phyloP scores from a whole-genome alignment of 371 early-diverging fungal species.

The Mortierella sp. region DNA sequence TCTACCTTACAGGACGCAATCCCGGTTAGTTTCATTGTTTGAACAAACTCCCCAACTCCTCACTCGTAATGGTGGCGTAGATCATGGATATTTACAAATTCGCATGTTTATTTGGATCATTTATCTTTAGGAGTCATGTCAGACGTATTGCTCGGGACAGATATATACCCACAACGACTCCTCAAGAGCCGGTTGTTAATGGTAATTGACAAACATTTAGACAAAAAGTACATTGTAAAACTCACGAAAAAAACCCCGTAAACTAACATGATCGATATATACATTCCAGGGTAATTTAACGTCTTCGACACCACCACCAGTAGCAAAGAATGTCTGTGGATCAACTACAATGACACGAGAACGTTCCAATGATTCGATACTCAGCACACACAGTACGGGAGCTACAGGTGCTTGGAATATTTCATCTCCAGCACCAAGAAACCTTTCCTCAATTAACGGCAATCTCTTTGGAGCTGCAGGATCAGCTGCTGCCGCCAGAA shows the following conservation, averaged over 20 bases:
- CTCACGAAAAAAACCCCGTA: too few species aligned
- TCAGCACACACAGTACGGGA: constrained; percentile 19
- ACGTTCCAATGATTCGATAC: constrained; percentile 31
- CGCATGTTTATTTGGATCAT: not conserved
- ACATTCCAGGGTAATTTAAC: constrained; percentile 31
- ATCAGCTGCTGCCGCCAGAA: constrained; percentile 29
- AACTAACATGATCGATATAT: not conserved
- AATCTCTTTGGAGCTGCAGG: constrained; percentile 41
- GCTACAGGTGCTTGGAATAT: constrained; percentile 4
- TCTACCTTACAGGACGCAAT: constrained; percentile 56
- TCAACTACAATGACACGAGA: constrained; percentile 34
- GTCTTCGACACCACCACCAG: constrained; percentile 23
- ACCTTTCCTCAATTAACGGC: constrained; percentile 8
- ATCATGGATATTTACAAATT: too few species aligned
- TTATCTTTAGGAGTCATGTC: constrained; percentile 41
- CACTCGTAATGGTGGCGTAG: too few species aligned
- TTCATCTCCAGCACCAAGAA: constrained; percentile 8
- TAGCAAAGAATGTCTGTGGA: not conserved
- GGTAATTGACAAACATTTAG: constrained; percentile 29
- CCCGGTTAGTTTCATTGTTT: constrained; percentile 19
- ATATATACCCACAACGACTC: constrained; percentile 57
- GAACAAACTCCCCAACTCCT: too few species aligned
- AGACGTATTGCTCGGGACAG: constrained; percentile 54
- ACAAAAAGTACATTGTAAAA: too few species aligned
- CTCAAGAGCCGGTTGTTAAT: constrained; percentile 46